These are phyloP conservation scores for Pseudogymnoascus sp. DNA, from an alignment of 2,329 filamentous ascomycete genomes.

Conservation along the genomic window DNA sequence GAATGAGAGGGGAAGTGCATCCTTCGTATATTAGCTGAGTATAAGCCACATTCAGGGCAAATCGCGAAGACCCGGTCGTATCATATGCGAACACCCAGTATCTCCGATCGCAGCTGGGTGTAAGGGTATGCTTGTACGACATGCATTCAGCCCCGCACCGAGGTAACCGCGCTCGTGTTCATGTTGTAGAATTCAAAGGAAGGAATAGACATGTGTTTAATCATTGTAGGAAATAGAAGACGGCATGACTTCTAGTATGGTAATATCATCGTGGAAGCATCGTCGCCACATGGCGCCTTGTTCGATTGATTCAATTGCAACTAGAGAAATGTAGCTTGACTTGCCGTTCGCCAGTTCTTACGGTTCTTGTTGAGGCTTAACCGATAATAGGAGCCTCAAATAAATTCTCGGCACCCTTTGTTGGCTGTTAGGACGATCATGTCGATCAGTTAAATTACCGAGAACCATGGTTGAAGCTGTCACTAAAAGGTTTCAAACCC, in stretches of 20 bases:
- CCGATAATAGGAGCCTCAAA: neutral
- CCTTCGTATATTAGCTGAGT: neutral
- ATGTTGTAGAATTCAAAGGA: neutral
- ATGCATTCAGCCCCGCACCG: neutral
- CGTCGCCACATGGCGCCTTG: neutral
- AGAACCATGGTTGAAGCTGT: neutral
- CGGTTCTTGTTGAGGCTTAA: neutral
- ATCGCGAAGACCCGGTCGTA: neutral
- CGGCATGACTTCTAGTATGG: neutral
- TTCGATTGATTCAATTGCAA: neutral
- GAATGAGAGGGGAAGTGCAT: neutral
- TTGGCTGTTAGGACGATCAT: neutral
- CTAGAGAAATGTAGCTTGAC: neutral
- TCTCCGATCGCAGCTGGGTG: neutral
- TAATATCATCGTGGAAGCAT: neutral
- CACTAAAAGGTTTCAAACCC: neutral
- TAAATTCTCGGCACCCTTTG: neutral
- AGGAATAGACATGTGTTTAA: neutral
- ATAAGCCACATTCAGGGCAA: neutral
- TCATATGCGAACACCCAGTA: slow-evolving; percentile 1
- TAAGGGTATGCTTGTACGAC: neutral
- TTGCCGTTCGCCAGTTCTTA: neutral
- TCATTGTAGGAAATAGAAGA: neutral
- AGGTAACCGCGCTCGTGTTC: neutral
- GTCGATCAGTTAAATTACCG: neutral